Conservation (phyloP, 176 grass and related monocot genomes). For the Eremochloa ophiuroides region DNA sequence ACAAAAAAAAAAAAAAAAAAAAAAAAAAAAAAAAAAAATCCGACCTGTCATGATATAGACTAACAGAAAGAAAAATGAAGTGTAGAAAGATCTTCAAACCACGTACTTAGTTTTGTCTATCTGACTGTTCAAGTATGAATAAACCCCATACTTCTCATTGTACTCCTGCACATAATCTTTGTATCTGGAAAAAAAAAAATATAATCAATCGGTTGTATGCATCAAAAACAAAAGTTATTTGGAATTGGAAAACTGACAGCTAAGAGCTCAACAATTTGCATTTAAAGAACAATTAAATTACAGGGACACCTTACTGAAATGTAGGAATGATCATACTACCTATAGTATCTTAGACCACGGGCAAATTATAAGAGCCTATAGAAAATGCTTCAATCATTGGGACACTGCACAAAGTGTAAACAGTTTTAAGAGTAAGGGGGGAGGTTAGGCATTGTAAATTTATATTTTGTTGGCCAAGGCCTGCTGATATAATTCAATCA, state of each 20-base stretch:
- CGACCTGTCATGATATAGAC: slow-evolving; percentile 34
- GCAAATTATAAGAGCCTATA: neutral
- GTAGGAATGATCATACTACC: neutral
- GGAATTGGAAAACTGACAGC: neutral
- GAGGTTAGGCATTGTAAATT: neutral
- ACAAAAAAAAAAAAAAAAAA: too few relatives aligned
- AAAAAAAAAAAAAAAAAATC: too few relatives aligned
- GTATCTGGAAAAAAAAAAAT: slow-evolving; percentile 60
- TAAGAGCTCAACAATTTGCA: neutral
- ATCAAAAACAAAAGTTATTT: neutral
- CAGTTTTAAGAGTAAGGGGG: neutral
- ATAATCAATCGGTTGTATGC: slow-evolving; percentile 19
- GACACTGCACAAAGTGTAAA: neutral
- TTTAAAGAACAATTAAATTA: slow-evolving; percentile 9
- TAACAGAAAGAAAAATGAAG: neutral
- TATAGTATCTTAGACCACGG: neutral
- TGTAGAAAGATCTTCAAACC: neutral
- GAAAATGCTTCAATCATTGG: neutral
- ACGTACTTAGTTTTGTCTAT: slow-evolving; percentile 77
- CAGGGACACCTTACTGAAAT: neutral
- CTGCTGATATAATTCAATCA: neutral
- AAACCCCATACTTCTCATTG: slow-evolving; percentile 74
- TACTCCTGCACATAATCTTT: slow-evolving; percentile 86
- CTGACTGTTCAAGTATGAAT: slow-evolving; percentile 65
- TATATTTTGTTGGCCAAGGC: neutral